Evolutionary conservation across 2,329 filamentous ascomycete species (phyloP), one percentile per base, ranked within the genome.

Genomic region (Talaromyces islandicus): DNA sequence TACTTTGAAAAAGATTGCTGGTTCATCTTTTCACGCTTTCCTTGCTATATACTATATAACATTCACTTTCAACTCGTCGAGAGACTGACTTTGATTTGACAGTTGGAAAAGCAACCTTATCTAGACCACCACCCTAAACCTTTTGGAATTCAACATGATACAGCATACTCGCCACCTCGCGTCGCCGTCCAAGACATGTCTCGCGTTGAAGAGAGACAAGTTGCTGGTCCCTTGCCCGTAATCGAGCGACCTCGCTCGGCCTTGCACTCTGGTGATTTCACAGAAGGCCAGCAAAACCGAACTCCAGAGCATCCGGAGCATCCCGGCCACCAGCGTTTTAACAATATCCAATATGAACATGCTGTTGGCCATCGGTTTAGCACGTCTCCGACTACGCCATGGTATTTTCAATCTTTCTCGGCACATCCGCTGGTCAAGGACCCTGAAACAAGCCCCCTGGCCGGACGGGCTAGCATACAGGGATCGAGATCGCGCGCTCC

Each of bases 211-310:
- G 71, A 74, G 52, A 75, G 80, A 46, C 73, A 76, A 60, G 77
- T 79, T 62, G 66, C 83, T 52, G 78, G 78, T 62, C 80, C 84
- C 60, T 83, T 86, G 5, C 70, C 84, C 64, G 83, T 85, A 64
- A 93, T 96, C 63, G 88, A 92, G 72, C 84, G 92, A 57, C 93
- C 93, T 53, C 82, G 90, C 58, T 97, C 93, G 32, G 84, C 85
- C 52, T 70, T 88, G 60, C 85, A 87, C 69, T 82, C 84, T 24
- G 85, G 85, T 54, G 84, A 88, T 67, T 87, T 87, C 64, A 75
- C 80, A 56, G 79, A 85, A 69, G 76, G 79, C 60, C 68, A 32
- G 56, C 60, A 12, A 48, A 51, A n/a, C 46, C 64, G 62, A 48
- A 55, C 10, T 43, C 65, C 57, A 60, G 72, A 76, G 57, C 70